A percentile compares a stretch with the other conserved stretches of the same genome.
phyloP scores from a whole-genome alignment of 1,284 basidiomycete species.

The Thelephora terrestris region DNA sequence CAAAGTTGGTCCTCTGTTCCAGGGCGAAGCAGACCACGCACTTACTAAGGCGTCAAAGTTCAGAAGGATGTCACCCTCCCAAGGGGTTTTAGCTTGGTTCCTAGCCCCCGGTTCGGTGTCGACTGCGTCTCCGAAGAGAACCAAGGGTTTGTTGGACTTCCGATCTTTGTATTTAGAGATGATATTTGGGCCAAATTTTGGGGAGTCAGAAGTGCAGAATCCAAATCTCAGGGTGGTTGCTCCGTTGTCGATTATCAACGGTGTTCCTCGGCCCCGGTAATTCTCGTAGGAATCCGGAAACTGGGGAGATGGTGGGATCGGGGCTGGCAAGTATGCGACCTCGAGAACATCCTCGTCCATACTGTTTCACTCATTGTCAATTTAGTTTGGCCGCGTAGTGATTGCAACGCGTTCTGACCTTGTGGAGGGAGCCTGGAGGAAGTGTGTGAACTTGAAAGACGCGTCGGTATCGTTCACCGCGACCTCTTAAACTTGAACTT shows the following conservation, averaged over 20 bases:
- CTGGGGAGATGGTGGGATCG: conserved; percentile 15
- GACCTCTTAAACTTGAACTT: conserved; percentile 3
- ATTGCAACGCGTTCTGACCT: conserved; percentile 3
- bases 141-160: conserved; percentile 65
- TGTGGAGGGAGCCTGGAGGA: conserved; percentile 6
- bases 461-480: conserved; percentile 6
- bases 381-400: no score
- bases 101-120: conserved; percentile 78
- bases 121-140: conserved; percentile 79
- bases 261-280: conserved; percentile 34
- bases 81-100: conserved; percentile 69
- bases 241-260: conserved; percentile 92
- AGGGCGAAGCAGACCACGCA: conserved; percentile 8
- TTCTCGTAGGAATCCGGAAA: conserved; percentile 20
- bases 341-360: conserved; percentile 9
- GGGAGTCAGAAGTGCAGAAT: conserved; percentile 53
- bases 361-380: not conserved
- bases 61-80: conserved; percentile 84
- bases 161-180: conserved; percentile 84
- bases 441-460: conserved; percentile 4
- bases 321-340: conserved; percentile 19
- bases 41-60: conserved; percentile 88
- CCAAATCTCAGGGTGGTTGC: conserved; percentile 83
- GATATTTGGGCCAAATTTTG: conserved; percentile 55
- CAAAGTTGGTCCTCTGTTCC: not conserved